Base-by-base conservation (phyloP, 495 filamentous ascomycete species). In the Talaromyces thailandensis region DNA sequence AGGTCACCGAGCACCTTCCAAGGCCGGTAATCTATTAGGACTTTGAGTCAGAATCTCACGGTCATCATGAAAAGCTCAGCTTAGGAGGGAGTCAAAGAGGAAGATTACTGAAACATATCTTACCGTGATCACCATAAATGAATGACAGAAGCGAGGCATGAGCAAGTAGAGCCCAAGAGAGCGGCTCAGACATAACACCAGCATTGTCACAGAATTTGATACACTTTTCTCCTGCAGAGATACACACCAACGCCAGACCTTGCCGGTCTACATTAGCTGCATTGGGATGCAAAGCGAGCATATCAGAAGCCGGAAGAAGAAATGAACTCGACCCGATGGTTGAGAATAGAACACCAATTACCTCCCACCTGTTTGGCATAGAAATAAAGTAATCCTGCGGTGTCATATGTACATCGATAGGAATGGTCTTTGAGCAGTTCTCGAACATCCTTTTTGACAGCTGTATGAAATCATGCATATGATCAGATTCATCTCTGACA, bases 81-180 rank as follows among this genome's bases (percentile, higher is more conserved):
- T n/a, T n/a, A 37, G 12, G 14, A 76, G 60, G 35, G 76, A 71
- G 9, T 79, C 79, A 51, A 4, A 1, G 25, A 45, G n/a, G 0
- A 50, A 28, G 25, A 21, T 12, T 16, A 18, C 2, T 0, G 28
- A 6, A 55, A 28, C 14, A n/a, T 58, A 4, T n/a, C 32, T 37
- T 24, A 75, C 71, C 68, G 43, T 64, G 64, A 51, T 65, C 65
- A 16, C 71, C 71, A 64, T 72, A 69, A 12, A 73, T 58, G 6
- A 61, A 24, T 2, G 63, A 51, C 9, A 71, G 25, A 9, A 73
- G 64, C 5, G 64, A 28, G 0, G 59, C 64, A 29, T 72, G 68
- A 24, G 73, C 65, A 12, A 70, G 24, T 6, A 69, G 35, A 5
- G 66, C 45, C 65, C 65, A 72, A 24, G 50, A 32, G 2, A 69